phyloP scores from a whole-genome alignment of 2,329 filamentous ascomycete genomes.

The Sporothrix protearum region DNA sequence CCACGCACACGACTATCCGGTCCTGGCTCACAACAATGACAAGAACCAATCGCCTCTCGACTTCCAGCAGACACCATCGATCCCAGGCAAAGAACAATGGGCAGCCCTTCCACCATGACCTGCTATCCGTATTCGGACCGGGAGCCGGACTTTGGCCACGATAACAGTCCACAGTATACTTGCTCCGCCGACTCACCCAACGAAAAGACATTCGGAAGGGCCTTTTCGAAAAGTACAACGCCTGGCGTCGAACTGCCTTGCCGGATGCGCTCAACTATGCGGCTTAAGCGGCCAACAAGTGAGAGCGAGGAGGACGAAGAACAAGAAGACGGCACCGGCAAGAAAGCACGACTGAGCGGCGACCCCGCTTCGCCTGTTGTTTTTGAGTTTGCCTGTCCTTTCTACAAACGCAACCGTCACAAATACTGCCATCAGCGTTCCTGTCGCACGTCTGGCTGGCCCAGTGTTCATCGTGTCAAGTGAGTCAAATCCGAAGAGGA shows the following conservation, averaged over 20 bases:
- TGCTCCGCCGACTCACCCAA: background rate
- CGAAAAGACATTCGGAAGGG: background rate
- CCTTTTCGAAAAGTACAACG: background rate
- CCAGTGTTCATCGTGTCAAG: slow-evolving; percentile 41
- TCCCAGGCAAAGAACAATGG: background rate
- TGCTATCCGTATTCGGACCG: background rate
- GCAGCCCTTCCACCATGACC: background rate
- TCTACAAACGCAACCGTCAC: slow-evolving; percentile 40
- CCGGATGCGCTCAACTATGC: background rate
- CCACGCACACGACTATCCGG: background rate
- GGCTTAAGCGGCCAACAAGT: background rate
- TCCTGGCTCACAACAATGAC: background rate
- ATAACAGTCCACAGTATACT: background rate
- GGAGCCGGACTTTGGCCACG: background rate
- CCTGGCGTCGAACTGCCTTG: background rate
- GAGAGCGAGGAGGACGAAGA: slow-evolving; percentile 18
- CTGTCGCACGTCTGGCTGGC: slow-evolving; percentile 40
- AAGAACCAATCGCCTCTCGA: background rate
- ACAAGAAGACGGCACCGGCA: background rate
- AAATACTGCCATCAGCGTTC: slow-evolving; percentile 37
- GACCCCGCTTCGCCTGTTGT: background rate
- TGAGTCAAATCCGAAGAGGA: slow-evolving; percentile 20
- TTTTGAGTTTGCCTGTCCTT: slow-evolving; percentile 37
- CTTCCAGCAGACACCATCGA: background rate
- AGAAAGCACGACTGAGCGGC: slow-evolving; percentile 26